A percentile compares a stretch with the other conserved stretches of the same genome.
Evolutionary conservation across 1,139 yeast genomes (phyloP).

Genomic region (Scheffersomyces illinoinensis): DNA sequence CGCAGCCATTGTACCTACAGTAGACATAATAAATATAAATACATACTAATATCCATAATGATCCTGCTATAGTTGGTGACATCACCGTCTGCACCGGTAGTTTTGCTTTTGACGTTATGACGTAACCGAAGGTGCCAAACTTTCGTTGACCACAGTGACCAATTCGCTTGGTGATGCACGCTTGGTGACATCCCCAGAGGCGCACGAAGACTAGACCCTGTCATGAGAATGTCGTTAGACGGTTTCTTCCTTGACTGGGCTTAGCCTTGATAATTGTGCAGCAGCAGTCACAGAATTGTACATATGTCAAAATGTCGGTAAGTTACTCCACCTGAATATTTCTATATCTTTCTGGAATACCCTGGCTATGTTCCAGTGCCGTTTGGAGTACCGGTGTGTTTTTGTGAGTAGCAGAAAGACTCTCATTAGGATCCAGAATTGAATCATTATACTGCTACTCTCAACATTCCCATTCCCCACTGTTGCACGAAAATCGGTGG

Average conservation of each 20-base stretch:
- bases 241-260: not conserved
- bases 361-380: not conserved
- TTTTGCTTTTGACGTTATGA: not conserved
- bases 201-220: not conserved
- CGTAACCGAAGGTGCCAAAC: not conserved
- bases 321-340: not conserved
- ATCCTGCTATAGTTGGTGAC: not conserved
- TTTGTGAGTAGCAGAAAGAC: too few species aligned
- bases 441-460: not conserved
- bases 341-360: not conserved
- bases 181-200: not conserved
- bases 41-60: not conserved
- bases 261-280: not conserved
- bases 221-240: not conserved
- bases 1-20: not conserved
- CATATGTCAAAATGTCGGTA: not conserved
- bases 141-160: not conserved
- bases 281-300: not conserved
- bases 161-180: not conserved
- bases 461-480: not conserved
- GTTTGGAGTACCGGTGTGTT: not conserved
- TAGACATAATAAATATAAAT: not conserved
- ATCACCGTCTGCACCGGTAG: not conserved
- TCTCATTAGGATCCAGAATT: not conserved
- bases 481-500: not conserved